A percentile compares a stretch with the other conserved stretches of the same genome.
Evolutionary conservation across 2,329 filamentous ascomycete species (phyloP).

Genomic region (Arthrobotrys megalospora): DNA sequence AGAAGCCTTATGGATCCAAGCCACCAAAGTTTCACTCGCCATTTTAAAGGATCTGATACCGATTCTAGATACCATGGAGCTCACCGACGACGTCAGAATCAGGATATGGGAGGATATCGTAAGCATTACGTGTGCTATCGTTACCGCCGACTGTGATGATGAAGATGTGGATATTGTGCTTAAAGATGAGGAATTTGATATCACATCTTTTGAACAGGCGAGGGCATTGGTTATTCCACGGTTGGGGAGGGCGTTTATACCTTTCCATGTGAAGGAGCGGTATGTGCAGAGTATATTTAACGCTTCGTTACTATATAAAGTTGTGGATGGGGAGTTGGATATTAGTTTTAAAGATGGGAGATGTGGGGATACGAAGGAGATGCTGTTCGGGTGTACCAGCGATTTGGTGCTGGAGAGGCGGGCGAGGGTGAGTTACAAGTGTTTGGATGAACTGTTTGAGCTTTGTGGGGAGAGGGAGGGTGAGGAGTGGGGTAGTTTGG

Average conservation of each 20-base stretch:
- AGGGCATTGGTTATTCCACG: slow-evolving; percentile 80
- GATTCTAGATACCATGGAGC: slow-evolving; percentile 71
- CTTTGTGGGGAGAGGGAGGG: slow-evolving; percentile 56
- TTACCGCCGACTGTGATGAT: slow-evolving; percentile 75
- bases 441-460: slow-evolving; percentile 81
- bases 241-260: slow-evolving; percentile 77
- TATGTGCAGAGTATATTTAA: slow-evolving; percentile 83
- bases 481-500: slow-evolving; percentile 71
- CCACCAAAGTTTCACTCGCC: slow-evolving; percentile 79
- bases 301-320: slow-evolving; percentile 63
- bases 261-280: slow-evolving; percentile 76
- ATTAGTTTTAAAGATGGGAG: slow-evolving; percentile 36
- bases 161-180: slow-evolving; percentile 68
- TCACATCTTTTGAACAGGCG: slow-evolving; percentile 79
- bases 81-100: slow-evolving; percentile 70
- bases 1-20: slow-evolving; percentile 80
- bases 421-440: slow-evolving; percentile 82
- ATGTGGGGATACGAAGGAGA: not conserved
- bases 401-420: slow-evolving; percentile 63
- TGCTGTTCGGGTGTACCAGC: slow-evolving; percentile 62
- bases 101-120: slow-evolving; percentile 80
- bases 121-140: slow-evolving; percentile 77
- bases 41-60: slow-evolving; percentile 78
- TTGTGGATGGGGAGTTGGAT: slow-evolving; percentile 61
- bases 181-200: slow-evolving; percentile 85